A percentile compares a stretch with the other conserved stretches of the same genome.
These are phyloP conservation scores for Eucommia ulmoides DNA, from an alignment of 257 asterid genomes.

Conservation along the genomic window DNA sequence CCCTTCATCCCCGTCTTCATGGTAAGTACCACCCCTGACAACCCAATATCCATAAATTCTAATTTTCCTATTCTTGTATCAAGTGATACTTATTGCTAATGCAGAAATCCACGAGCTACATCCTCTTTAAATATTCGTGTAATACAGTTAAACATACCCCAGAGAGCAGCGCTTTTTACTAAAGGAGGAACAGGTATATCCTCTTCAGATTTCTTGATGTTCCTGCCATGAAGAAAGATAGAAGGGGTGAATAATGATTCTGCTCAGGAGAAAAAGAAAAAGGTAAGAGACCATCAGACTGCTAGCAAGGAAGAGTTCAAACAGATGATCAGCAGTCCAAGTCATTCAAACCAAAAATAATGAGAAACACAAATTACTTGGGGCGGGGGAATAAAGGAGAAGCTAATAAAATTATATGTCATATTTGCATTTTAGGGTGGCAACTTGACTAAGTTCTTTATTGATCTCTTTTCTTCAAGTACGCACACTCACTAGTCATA, in stretches of 20 bases:
- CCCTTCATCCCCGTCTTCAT: too few species aligned
- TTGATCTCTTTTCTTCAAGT: too few species aligned
- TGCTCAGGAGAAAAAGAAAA: neutral
- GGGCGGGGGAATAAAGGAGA: neutral
- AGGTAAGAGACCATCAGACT: neutral
- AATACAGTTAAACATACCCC: constrained; percentile 89
- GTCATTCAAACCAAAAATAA: neutral
- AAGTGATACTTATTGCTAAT: too few species aligned
- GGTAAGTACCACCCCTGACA: too few species aligned
- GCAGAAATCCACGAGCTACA: too few species aligned
- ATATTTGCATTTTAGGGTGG: neutral
- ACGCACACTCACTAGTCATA: too few species aligned
- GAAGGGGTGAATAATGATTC: neutral
- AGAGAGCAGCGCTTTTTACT: constrained; percentile 73
- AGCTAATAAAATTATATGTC: neutral
- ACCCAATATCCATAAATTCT: too few species aligned
- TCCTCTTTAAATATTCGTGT: too few species aligned
- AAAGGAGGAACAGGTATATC: constrained; percentile 89
- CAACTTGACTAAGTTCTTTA: neutral
- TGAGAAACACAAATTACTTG: neutral
- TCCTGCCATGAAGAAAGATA: constrained; percentile 37
- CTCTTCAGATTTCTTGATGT: constrained; percentile 70
- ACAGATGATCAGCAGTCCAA: neutral
- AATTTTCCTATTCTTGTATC: too few species aligned
- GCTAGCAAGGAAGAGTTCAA: neutral